A percentile compares a stretch with the other conserved stretches of the same genome.
These are phyloP conservation scores for Nepenthes alata DNA, from an alignment of 179 eudicot genomes.

Conservation along the genomic window DNA sequence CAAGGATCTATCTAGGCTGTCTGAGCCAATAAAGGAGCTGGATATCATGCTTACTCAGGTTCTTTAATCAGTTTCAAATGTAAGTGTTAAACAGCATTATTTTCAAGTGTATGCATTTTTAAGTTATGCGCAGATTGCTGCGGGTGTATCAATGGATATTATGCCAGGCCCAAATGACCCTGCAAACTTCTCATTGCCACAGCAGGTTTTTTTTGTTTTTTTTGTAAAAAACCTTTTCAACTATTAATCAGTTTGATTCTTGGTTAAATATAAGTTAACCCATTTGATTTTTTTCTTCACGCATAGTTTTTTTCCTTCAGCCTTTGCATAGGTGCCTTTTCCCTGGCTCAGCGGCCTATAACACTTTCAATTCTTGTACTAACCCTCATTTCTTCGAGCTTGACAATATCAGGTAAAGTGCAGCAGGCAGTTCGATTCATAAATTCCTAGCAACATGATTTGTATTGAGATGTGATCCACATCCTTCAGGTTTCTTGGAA, in stretches of 20 bases:
- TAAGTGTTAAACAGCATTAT: too few species aligned
- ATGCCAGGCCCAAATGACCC: conserved; percentile 91
- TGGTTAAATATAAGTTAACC: background rate
- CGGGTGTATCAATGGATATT: conserved; percentile 73
- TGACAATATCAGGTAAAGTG: conserved; percentile 53
- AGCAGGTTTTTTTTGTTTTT: conserved; percentile 49
- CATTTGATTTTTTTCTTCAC: conserved; percentile 6
- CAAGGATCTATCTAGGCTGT: conserved; percentile 67
- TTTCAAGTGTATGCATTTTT: background rate
- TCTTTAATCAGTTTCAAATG: conserved; percentile 6
- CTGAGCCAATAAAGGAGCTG: conserved; percentile 78
- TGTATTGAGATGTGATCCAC: conserved; percentile 5
- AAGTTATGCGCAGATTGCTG: conserved; percentile 55
- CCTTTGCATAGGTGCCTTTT: conserved; percentile 85
- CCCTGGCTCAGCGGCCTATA: conserved; percentile 74
- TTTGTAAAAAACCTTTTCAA: background rate
- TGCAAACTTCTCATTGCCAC: conserved; percentile 79
- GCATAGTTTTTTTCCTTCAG: conserved; percentile 24
- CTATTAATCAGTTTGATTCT: background rate
- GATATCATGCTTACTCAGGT: conserved; percentile 93
- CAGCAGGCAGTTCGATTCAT: background rate
- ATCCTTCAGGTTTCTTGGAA: conserved; percentile 74
- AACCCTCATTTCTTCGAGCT: conserved; percentile 85
- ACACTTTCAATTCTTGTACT: conserved; percentile 80
- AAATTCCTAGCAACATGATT: background rate